Evolutionary conservation across 2,329 filamentous ascomycete genomes (phyloP).

Genomic region (Arthrocladium fulminans): DNA sequence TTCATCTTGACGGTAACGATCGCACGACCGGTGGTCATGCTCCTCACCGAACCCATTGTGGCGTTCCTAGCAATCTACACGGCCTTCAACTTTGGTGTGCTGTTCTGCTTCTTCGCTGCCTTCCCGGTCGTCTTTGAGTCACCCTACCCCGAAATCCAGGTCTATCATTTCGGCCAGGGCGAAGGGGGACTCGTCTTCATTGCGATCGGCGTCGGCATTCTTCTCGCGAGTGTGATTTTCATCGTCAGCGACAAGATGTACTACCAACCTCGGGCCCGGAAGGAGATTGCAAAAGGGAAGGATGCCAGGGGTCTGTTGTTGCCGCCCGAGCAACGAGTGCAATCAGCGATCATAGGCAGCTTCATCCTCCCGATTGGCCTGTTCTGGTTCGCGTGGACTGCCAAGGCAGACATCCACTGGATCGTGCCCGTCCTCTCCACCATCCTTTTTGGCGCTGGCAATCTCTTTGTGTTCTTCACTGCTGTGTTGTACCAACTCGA

Average conservation of each 20-base stretch:
- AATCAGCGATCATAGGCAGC: slow-evolving; percentile 42
- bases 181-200: slow-evolving; percentile 69
- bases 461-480: slow-evolving; percentile 36
- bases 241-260: slow-evolving; percentile 18
- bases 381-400: slow-evolving; percentile 44
- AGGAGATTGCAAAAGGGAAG: slow-evolving; percentile 13
- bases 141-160: slow-evolving; percentile 24
- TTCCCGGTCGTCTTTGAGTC: slow-evolving; percentile 71
- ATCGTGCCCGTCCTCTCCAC: slow-evolving; percentile 25
- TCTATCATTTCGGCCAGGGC: slow-evolving; percentile 61
- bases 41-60: slow-evolving; percentile 62
- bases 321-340: slow-evolving; percentile 43
- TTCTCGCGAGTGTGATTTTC: slow-evolving; percentile 40
- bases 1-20: slow-evolving; percentile 33
- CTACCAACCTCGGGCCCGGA: slow-evolving; percentile 17
- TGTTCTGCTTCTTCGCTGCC: slow-evolving; percentile 79
- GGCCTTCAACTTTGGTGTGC: slow-evolving; percentile 65
- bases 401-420: slow-evolving; percentile 34
- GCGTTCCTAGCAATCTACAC: slow-evolving; percentile 60
- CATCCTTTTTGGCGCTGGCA: slow-evolving; percentile 24
- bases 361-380: slow-evolving; percentile 38
- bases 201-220: slow-evolving; percentile 64
- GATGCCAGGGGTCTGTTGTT: slow-evolving; percentile 15
- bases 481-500: slow-evolving; percentile 30
- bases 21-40: slow-evolving; percentile 51